Evolutionary conservation across 129 eudicot species (phyloP).

Genomic region (Tagetes erecta): DNA sequence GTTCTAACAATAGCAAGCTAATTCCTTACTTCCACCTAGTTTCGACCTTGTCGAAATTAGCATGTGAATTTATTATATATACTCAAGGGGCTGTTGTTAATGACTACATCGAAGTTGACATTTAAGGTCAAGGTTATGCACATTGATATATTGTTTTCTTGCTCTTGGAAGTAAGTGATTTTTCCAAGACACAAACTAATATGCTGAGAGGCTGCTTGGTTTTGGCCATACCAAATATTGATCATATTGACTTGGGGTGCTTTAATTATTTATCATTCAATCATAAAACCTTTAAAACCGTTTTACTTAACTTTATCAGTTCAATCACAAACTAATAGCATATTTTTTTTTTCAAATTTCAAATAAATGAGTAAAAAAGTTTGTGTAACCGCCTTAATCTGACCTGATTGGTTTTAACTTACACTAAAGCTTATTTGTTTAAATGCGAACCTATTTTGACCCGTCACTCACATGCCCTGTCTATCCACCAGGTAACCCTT

Average conservation of each 20-base stretch:
- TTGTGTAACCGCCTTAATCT: neutral
- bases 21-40: neutral
- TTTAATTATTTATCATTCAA: neutral
- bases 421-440: neutral
- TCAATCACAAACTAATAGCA: no score
- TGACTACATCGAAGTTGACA: neutral
- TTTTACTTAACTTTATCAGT: neutral
- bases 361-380: neutral
- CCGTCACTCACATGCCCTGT: neutral
- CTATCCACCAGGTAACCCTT: neutral
- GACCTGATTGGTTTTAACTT: neutral
- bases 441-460: neutral
- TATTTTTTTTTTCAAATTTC: neutral
- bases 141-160: neutral
- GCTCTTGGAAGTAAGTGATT: neutral
- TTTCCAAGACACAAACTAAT: neutral
- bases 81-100: neutral
- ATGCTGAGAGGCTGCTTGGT: neutral
- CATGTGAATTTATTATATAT: conserved; percentile 10
- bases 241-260: neutral
- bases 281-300: neutral
- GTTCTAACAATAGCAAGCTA: conserved; percentile 4
- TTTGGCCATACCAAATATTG: neutral
- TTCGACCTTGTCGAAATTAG: neutral
- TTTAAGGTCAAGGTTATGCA: neutral